Evolutionary conservation across 768 basidiomycete species (phyloP).

Genomic region (Phallus indusiatus): DNA sequence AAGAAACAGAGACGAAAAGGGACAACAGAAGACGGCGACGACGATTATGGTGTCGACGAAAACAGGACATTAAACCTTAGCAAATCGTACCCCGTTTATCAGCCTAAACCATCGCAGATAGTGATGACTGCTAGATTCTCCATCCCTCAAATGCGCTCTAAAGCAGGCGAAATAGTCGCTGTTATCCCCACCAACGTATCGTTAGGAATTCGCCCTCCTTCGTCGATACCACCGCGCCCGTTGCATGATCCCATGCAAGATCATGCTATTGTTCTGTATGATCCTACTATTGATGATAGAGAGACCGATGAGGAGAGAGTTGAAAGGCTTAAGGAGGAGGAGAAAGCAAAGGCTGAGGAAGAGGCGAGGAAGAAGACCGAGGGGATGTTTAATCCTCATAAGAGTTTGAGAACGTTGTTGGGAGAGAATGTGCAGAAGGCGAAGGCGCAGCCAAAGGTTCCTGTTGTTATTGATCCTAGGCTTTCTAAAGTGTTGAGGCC

Average conservation of each 20-base stretch:
- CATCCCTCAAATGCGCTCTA: constrained; percentile 71
- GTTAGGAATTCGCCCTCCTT: constrained; percentile 76
- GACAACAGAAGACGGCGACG: constrained; percentile 50
- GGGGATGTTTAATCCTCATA: constrained; percentile 84
- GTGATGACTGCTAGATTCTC: constrained; percentile 50
- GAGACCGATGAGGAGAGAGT: constrained; percentile 82
- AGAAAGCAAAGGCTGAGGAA: constrained; percentile 48
- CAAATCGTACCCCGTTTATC: constrained; percentile 70
- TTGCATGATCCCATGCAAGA: constrained; percentile 97
- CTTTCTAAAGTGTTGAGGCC: constrained; percentile 84
- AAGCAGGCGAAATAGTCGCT: constrained; percentile 53
- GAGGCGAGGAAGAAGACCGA: constrained; percentile 62
- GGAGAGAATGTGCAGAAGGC: constrained; percentile 66
- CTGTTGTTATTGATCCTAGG: constrained; percentile 92
- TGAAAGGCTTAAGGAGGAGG: constrained; percentile 66
- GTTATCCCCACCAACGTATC: constrained; percentile 56
- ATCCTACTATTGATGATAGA: constrained; percentile 88
- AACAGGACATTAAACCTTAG: constrained; percentile 27
- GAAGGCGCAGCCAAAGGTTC: constrained; percentile 64
- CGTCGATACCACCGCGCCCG: constrained; percentile 78
- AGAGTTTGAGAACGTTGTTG: constrained; percentile 70
- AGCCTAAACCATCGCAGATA: constrained; percentile 67
- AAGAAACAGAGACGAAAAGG: constrained; percentile 58
- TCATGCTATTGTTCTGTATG: constrained; percentile 94
- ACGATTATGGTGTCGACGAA: constrained; percentile 47